phyloP scores from a whole-genome alignment of 75 land plant species.

The Adiantum capillusveneris region DNA sequence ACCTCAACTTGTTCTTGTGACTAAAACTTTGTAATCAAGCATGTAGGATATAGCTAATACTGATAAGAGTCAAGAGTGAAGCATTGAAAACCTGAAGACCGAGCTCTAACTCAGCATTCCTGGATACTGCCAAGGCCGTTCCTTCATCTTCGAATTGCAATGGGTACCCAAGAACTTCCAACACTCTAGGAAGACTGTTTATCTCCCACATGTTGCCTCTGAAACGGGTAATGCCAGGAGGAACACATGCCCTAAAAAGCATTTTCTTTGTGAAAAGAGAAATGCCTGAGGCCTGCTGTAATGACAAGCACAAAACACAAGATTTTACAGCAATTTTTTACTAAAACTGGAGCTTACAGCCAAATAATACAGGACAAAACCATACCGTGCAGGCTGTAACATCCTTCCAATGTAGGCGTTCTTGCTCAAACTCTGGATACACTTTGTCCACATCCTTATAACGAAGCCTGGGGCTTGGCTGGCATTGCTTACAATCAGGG shows the following conservation, averaged over 20 bases:
- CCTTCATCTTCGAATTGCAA: conserved; percentile 42
- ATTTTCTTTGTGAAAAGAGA: conserved; percentile 86
- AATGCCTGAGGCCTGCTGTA: conserved; percentile 34
- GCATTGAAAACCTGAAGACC: conserved; percentile 69
- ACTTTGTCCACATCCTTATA: conserved; percentile 81
- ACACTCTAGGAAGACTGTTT: conserved; percentile 60
- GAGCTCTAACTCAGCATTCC: conserved; percentile 83
- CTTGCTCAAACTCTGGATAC: conserved; percentile 74
- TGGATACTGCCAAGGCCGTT: conserved; percentile 61
- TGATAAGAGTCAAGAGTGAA: background rate
- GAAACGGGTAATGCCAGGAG: conserved; percentile 90
- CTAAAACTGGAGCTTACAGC: background rate
- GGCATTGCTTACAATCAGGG: conserved; percentile 72
- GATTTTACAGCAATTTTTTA: no score
- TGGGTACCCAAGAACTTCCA: conserved; percentile 66
- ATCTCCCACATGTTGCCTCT: conserved; percentile 83
- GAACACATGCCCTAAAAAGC: conserved; percentile 91
- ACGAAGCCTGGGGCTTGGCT: conserved; percentile 60
- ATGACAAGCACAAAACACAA: no score
- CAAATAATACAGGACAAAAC: background rate
- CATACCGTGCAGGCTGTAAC: conserved; percentile 23
- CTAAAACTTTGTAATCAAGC: no score
- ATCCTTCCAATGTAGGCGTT: conserved; percentile 79
- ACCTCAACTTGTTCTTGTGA: no score
- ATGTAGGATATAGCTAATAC: no score